Evolutionary conservation across 2,329 filamentous ascomycete species (phyloP).

Genomic region (Pezicula radicicola): DNA sequence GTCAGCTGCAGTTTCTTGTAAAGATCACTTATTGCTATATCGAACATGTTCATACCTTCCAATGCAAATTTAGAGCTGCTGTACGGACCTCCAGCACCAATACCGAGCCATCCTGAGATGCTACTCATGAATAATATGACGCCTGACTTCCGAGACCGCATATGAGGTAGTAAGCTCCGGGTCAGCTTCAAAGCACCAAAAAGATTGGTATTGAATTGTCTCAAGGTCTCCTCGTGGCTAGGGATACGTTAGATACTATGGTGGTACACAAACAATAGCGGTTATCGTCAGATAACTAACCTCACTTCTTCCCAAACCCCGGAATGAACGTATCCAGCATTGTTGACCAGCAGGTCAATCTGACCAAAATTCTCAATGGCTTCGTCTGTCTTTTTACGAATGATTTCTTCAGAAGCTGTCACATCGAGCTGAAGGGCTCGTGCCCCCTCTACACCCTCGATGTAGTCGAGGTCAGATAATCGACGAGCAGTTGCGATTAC

Average conservation of each 20-base stretch:
- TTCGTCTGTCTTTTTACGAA: slow-evolving; percentile 31
- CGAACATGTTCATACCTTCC: background rate
- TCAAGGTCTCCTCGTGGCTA: background rate
- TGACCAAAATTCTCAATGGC: slow-evolving; percentile 34
- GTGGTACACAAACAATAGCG: background rate
- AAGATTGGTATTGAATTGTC: background rate
- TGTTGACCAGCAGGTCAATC: slow-evolving; percentile 43
- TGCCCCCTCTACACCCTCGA: slow-evolving; percentile 33
- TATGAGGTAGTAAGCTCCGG: too few relatives aligned
- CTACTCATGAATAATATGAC: too few relatives aligned
- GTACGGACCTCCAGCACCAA: too few relatives aligned
- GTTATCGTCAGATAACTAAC: background rate
- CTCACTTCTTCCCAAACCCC: slow-evolving; percentile 15
- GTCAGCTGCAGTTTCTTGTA: background rate
- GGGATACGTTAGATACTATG: background rate
- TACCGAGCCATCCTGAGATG: too few relatives aligned
- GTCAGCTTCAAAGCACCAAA: too few relatives aligned
- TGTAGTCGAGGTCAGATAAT: slow-evolving; percentile 25
- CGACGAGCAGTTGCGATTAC: slow-evolving; percentile 43
- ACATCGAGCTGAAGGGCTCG: slow-evolving; percentile 36
- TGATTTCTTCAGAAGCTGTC: slow-evolving; percentile 28
- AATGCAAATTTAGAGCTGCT: slow-evolving; percentile 1
- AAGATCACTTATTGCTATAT: background rate
- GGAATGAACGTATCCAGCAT: slow-evolving; percentile 23
- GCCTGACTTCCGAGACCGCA: too few relatives aligned